Base-by-base conservation (phyloP, 495 filamentous ascomycete species). In the Amniculicola lignicola region DNA sequence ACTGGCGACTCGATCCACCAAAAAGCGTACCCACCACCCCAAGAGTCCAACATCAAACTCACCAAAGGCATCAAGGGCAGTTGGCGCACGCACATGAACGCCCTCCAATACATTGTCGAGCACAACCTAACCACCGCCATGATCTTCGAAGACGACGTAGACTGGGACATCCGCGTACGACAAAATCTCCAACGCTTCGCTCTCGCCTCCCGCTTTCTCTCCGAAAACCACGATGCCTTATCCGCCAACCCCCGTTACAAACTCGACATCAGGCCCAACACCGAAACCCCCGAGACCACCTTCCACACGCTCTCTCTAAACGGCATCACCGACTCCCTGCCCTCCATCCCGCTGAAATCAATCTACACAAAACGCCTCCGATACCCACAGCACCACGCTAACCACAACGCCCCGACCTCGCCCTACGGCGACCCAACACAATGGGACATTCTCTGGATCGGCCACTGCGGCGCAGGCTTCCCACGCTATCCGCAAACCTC, bases 361-460 rank as follows among this genome's bases (percentile, higher is more conserved):
- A 23, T 56, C 0, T 51, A 56, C 58, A 7, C 35, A 18, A 50
- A 61, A 33, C 38, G 25, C 9, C 55, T 44, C 15, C 51, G 29
- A 16, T 38, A 37, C 22, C 39, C 51, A 1, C 35, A 42, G 11
- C 54, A 38, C 15, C 1, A 53, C 16, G 7, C 28, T 9, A 31
- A 48, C 49, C n/a, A n/a, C n/a, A n/a, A n/a, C n/a, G 31, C 10
- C 11, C 51, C 38, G 1, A 61, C 37, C 16, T 58, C 53, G 4
- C 59, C 59, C 15, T 62, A 62, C 21, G 59, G 59, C 22, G 54
- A 62, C 35, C 53, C 53, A 11, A 72, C 78, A 21, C 69, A 77
- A 57, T 62, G 59, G 59, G 59, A 62, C 54, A 47, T 62, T 15
- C 54, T 62, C 31, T 62, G 53, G 54, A 57, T 58, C 9, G 59